Conservation (phyloP, 2,329 filamentous ascomycete species). For the Dactylellina haptotyla region DNA sequence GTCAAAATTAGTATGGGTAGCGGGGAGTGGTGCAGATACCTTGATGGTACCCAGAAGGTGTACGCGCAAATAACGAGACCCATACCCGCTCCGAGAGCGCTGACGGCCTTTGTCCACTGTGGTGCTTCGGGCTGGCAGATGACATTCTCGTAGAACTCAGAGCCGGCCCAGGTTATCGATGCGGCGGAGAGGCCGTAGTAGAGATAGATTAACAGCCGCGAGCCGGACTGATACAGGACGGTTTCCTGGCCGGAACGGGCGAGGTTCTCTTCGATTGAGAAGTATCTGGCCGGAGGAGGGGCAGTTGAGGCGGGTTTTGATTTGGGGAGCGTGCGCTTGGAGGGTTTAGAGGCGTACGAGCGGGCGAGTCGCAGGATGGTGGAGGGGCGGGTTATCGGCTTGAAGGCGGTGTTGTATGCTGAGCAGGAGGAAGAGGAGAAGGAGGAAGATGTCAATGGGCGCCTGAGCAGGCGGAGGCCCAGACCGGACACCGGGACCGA, state of each 20-base stretch:
- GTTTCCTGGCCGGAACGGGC: constrained; percentile 45
- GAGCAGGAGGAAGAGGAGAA: neutral
- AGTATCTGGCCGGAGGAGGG: constrained; percentile 17
- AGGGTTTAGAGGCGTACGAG: constrained; percentile 38
- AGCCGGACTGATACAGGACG: constrained; percentile 48
- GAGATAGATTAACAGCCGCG: constrained; percentile 32
- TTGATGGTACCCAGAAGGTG: constrained; percentile 47
- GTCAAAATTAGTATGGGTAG: neutral
- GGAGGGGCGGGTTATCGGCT: constrained; percentile 17
- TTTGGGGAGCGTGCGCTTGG: constrained; percentile 21
- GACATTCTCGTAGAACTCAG: constrained; percentile 45
- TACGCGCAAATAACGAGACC: constrained; percentile 43
- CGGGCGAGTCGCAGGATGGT: constrained; percentile 28
- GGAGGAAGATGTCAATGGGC: neutral
- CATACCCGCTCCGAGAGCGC: constrained; percentile 34
- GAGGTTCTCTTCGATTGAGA: constrained; percentile 47
- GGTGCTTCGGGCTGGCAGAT: constrained; percentile 32
- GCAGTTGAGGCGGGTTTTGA: neutral
- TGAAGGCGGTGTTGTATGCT: constrained; percentile 4
- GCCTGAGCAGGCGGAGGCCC: constrained; percentile 36
- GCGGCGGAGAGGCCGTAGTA: constrained; percentile 40
- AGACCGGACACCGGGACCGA: constrained; percentile 19
- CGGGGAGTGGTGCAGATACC: constrained; percentile 2
- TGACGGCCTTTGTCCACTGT: constrained; percentile 32
- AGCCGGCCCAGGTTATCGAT: constrained; percentile 26